Evolutionary conservation across 257 asterid species (phyloP).

Genomic region (Penstemon davidsonii): DNA sequence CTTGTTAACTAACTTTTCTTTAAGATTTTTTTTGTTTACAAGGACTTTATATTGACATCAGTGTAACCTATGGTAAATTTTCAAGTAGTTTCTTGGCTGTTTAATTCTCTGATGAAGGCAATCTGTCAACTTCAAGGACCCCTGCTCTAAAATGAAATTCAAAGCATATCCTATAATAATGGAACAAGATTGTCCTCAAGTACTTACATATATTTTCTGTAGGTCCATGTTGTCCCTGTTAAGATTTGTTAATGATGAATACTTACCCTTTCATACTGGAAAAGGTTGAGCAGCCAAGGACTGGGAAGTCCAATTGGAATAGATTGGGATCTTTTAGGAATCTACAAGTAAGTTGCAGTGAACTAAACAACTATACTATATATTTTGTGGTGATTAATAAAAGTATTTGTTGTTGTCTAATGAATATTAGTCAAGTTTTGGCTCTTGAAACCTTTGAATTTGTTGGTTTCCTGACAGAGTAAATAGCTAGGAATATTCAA

Average conservation of each 20-base stretch:
- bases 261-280: neutral
- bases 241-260: neutral
- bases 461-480: neutral
- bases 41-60: slow-evolving; percentile 11
- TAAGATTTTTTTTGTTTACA: slow-evolving; percentile 2
- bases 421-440: slow-evolving; percentile 1
- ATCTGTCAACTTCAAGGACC: neutral
- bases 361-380: neutral
- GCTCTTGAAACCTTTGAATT: neutral
- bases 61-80: slow-evolving; percentile 20
- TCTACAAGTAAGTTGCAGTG: neutral
- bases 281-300: neutral
- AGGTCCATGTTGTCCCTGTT: too few relatives aligned
- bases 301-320: neutral
- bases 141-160: neutral
- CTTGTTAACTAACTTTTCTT: neutral
- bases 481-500: neutral
- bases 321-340: neutral
- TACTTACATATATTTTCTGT: neutral
- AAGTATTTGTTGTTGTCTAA: neutral
- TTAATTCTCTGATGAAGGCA: slow-evolving; percentile 6
- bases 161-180: neutral
- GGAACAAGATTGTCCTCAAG: neutral
- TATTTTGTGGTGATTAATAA: neutral
- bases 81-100: slow-evolving; percentile 28